These are phyloP conservation scores for Rhynchosporium secalis DNA, from an alignment of 2,329 filamentous ascomycete genomes.

Conservation along the genomic window DNA sequence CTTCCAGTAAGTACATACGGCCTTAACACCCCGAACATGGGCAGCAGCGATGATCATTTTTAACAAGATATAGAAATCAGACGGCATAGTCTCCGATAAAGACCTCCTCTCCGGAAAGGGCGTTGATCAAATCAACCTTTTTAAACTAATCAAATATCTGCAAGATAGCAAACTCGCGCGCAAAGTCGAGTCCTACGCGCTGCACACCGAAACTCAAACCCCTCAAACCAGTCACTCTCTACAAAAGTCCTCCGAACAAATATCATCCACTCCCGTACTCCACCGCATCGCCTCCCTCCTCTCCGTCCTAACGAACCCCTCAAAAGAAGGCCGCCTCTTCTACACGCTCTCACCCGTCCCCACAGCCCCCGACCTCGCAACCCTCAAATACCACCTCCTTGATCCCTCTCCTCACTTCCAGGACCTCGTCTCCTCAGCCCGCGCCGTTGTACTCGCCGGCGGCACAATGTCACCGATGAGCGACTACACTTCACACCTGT, in stretches of 20 bases:
- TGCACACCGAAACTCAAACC: constrained; percentile 48
- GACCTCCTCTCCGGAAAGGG: constrained; percentile 79
- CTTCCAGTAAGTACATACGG: constrained; percentile 45
- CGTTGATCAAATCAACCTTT: constrained; percentile 92
- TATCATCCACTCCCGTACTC: constrained; percentile 37
- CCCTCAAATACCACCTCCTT: constrained; percentile 81
- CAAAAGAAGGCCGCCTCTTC: constrained; percentile 67
- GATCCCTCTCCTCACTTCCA: constrained; percentile 91
- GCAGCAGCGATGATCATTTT: constrained; percentile 22
- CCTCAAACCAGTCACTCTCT: constrained; percentile 29
- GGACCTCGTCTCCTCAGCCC: constrained; percentile 78
- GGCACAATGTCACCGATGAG: constrained; percentile 97
- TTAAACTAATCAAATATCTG: constrained; percentile 83
- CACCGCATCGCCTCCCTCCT: constrained; percentile 68
- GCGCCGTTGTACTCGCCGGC: constrained; percentile 86
- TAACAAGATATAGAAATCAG: constrained; percentile 44
- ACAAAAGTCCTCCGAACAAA: constrained; percentile 13
- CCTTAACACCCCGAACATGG: too few relatives aligned
- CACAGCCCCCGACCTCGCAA: constrained; percentile 47
- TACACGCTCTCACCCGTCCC: constrained; percentile 50
- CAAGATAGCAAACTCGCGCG: constrained; percentile 90
- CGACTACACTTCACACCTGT: constrained; percentile 84
- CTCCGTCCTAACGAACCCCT: constrained; percentile 81
- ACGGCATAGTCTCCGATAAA: constrained; percentile 70
- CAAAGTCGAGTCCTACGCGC: constrained; percentile 88